Evolutionary conservation across 140 eudicot species (phyloP).

Genomic region (Cichorium intybus): DNA sequence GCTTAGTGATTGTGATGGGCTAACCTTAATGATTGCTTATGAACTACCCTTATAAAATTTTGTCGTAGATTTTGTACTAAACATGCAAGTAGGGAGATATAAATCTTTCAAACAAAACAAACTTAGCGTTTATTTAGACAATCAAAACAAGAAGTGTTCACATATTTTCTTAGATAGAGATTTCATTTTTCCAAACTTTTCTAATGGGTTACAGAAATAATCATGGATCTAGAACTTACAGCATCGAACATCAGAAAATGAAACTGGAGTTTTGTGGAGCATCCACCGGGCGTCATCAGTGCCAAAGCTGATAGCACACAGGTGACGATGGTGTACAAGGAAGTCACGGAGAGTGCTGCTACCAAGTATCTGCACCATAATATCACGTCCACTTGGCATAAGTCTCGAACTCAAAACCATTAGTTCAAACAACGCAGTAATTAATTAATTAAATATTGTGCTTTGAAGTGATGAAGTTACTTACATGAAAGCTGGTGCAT

Average conservation of each 20-base stretch:
- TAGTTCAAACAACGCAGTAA: neutral
- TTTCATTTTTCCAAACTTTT: neutral
- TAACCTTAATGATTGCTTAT: too few species aligned
- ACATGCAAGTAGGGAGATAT: too few species aligned
- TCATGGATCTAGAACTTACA: conserved; percentile 38
- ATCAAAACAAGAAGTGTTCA: too few species aligned
- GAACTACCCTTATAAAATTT: too few species aligned
- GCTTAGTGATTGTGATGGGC: too few species aligned
- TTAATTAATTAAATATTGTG: too few species aligned
- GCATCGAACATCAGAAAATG: conserved; percentile 50
- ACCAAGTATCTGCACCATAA: conserved; percentile 65
- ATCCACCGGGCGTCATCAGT: conserved; percentile 28
- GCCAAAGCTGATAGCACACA: conserved; percentile 31
- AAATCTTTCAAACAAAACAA: too few species aligned
- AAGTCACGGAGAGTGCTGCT: conserved; percentile 59
- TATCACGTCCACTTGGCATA: neutral
- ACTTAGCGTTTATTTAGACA: too few species aligned
- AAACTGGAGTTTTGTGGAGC: conserved; percentile 25
- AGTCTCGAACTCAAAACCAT: neutral
- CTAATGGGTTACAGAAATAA: neutral
- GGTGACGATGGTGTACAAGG: conserved; percentile 61
- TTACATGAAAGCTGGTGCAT: conserved; percentile 35
- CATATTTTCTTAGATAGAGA: neutral
- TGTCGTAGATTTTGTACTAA: too few species aligned
- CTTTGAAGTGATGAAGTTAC: neutral